Base-by-base conservation (phyloP, 805 yeast species). In the Wickerhamiella hasegawae region DNA sequence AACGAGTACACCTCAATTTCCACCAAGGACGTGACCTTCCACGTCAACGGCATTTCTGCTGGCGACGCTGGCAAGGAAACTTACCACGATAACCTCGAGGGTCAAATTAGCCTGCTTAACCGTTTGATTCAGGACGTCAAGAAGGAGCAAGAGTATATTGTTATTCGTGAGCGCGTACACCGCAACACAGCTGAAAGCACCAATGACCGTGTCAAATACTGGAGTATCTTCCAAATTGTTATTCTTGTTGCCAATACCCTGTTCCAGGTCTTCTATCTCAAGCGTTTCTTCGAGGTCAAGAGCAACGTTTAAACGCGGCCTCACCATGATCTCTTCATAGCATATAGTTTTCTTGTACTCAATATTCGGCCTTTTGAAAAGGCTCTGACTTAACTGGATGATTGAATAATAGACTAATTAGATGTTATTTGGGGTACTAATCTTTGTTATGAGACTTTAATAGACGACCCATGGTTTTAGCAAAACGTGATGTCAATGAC, bases 131-230 rank as follows among this genome's bases (percentile, higher is more conserved):
- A 73, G 48, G 94, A 83, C 48, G 84, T 90, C 40, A 79, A 80
- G 61, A 87, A 84, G 48, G 98, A 90, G 60, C 62, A 78, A 52
- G 71, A 81, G 48, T 90, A 90, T 60, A 76, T 90, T 48, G 92
- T 85, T 32, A 84, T 87, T 41, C 76, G 98, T 61, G 98, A 87
- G 62, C 78, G 96, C 63, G 80, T 92, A 12, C 98, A 87, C 59
- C 79, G 98, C 71, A 90, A 87, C 62, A 87, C 98, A 8, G 97
- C 98, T 4, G 98, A 87, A 62, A 80, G 94, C 18, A 87, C 98
- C 31, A 87, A 87, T 59, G 77, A 90, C 37, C 74, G 98, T 51
- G 97, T 87, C 45, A 87, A 87, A 60, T 90, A 93, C 82, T 87
- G 98, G 98, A 81, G 94, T 19, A 67, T 82, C 22, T 78, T 85